Evolutionary conservation across 1,284 basidiomycete genomes (phyloP).

Genomic region (Tetrapyrgos nigripes): DNA sequence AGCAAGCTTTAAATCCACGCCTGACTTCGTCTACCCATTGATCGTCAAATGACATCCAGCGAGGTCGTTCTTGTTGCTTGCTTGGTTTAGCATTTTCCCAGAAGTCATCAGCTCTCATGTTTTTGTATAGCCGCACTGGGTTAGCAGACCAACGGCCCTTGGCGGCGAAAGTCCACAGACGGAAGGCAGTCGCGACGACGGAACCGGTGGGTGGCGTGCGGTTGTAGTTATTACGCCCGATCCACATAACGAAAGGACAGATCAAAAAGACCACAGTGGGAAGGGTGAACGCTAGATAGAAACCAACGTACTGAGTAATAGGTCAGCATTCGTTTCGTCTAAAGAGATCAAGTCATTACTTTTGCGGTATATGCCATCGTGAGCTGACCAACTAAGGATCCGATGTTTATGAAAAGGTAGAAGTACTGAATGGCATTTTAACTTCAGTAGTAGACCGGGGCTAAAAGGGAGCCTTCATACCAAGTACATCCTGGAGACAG

Average conservation of each 20-base stretch:
- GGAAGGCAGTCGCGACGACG: constrained; percentile 62
- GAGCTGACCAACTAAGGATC: constrained; percentile 75
- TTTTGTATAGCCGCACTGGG: constrained; percentile 52
- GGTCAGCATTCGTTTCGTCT: not conserved
- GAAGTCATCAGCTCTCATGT: constrained; percentile 68
- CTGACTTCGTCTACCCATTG: constrained; percentile 85
- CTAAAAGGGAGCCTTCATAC: constrained; percentile 36
- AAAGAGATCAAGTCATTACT: constrained; percentile 36
- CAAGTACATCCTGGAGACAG: constrained; percentile 77
- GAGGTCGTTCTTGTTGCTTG: constrained; percentile 50
- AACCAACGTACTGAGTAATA: constrained; percentile 64
- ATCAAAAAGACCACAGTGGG: constrained; percentile 71
- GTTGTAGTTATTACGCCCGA: constrained; percentile 58
- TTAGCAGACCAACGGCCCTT: constrained; percentile 65
- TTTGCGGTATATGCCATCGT: constrained; percentile 78
- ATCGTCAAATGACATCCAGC: constrained; percentile 81
- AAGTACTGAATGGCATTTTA: constrained; percentile 57
- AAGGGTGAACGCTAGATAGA: constrained; percentile 73
- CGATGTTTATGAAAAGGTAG: constrained; percentile 82
- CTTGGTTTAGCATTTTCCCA: constrained; percentile 85
- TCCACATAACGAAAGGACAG: constrained; percentile 72
- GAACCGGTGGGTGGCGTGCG: constrained; percentile 78
- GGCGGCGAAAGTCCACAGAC: constrained; percentile 56
- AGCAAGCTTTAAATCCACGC: constrained; percentile 85
- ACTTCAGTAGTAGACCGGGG: not conserved